Base-by-base conservation (phyloP, 2,329 filamentous ascomycete genomes). In the Trichophaea hybrida region DNA sequence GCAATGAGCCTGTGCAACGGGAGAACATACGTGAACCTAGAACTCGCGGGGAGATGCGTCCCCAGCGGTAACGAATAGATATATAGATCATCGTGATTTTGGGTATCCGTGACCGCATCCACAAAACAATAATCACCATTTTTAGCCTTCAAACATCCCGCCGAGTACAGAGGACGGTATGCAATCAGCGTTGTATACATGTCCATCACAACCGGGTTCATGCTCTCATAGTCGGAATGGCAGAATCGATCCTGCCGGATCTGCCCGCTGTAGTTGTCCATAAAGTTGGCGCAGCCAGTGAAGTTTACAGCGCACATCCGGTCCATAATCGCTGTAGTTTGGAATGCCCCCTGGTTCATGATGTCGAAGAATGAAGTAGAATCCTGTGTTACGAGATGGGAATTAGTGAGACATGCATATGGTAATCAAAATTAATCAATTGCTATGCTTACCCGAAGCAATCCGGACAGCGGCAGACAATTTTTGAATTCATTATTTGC, bases 61-160 rank as follows among this genome's bases (percentile, higher is more conserved):
- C 93, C 93, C 58, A 94, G 78, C 0, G 90, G 87, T 2, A 97
- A 75, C 68, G 85, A 91, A 74, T 96, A 98, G 38, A 93, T 78
- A 69, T 90, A 91, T 37, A 81, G 79, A 70, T 93, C 85, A 35
- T 82, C 80, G 0, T 85, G 76, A 6, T 80, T 84, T 24, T 80
- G 79, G 5, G 75, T 71, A 72, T 95, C 94, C 52, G 86, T 88
- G 61, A 90, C 82, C 54, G 91, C 88, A 67, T 87, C 84, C 6
- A 37, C 44, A 38, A 51, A 57, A 15, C 55, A 57, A 15, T 49
- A 49, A 43, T 48, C 38, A 12, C 55, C 55, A 7, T 34, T 37
- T n/a, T 75, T 72, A 0, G 80, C 76, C 61, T 81, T 82, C 17
- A 94, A 78, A 70, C 93, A 98, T 5, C 85, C 85, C 2, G 88